Base-by-base conservation (phyloP, 805 yeast species). In the Metschnikowia lochheadii region DNA sequence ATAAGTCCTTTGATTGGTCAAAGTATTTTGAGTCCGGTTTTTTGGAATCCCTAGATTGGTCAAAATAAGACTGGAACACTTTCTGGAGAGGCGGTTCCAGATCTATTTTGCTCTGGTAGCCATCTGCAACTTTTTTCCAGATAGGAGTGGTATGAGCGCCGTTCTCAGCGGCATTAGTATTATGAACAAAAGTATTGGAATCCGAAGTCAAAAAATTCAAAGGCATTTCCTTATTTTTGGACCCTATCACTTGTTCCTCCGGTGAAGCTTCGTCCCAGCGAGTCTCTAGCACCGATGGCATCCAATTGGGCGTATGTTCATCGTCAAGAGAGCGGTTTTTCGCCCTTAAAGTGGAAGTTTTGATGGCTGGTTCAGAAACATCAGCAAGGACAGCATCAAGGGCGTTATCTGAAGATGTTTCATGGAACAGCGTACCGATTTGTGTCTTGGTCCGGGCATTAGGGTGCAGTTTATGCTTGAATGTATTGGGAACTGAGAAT, bases 391-490 rank as follows among this genome's bases (percentile, higher is more conserved):
- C 35, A 15, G 21, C 10, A 7, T 47, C 51, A 6, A 46, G 44
- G 20, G 13, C 21, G 26, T 29, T 20, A 7, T 42, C 45, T 35
- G 50, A 35, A 14, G 44, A 36, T n/a, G 53, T 57, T 8, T 40
- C 50, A 15, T 44, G 44, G n/a, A 48, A 35, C 33, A 46, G 47
- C 33, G 48, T 43, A 18, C 69, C 71, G 10, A 70, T 58, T n/a
- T 56, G 58, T 6, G 58, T 49, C 54, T 71, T 73, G 1, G 78
- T 69, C 49, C 62, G 67, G 20, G 78, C 78, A 51, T 72, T 73
- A 5, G 77, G 77, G 53, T 71, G 75, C n/a, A 73, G 66, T 54
- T 72, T 73, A 50, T 72, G 67, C 51, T 72, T 69, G 64, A 73
- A 73, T 1, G 78, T 73, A 50, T 73, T 73, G 20, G 78, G 77